Conservation (phyloP, 495 filamentous ascomycete genomes). For the Aspergillus wentii region DNA sequence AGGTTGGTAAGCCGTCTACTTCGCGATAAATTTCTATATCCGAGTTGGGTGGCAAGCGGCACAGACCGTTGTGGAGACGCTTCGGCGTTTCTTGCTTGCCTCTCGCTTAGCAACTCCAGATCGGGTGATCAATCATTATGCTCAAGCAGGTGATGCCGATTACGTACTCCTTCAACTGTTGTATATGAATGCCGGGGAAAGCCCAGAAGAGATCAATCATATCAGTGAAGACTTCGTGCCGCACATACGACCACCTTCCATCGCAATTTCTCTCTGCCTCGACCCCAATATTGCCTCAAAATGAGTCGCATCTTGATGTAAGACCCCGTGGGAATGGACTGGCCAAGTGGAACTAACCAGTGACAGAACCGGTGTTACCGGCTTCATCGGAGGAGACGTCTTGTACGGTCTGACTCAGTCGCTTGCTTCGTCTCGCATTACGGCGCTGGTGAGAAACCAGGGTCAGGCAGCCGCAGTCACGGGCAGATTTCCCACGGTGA, state of each 20-base stretch:
- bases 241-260: background rate
- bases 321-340: background rate
- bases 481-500: conserved; percentile 32
- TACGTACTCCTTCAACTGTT: too few species aligned
- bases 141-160: background rate
- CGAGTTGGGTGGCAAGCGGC: background rate
- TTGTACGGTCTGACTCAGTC: conserved; percentile 46
- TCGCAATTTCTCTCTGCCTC: background rate
- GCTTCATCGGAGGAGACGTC: conserved; percentile 63
- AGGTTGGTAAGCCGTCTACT: too few species aligned
- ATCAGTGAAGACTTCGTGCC: background rate
- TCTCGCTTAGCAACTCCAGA: too few species aligned
- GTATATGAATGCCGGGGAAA: too few species aligned
- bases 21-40: background rate
- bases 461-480: conserved; percentile 52
- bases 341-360: background rate
- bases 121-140: background rate
- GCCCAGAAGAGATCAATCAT: too few species aligned
- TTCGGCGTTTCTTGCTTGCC: too few species aligned
- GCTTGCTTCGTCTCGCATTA: conserved; percentile 54
- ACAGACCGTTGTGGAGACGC: too few species aligned
- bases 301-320: conserved; percentile 5
- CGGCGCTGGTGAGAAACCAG: conserved; percentile 54
- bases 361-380: conserved; percentile 45
- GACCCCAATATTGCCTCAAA: background rate